Percentiles rank a stretch among this genome's conserved stretches.
These are phyloP conservation scores for Heteromeles arbutifolia DNA, from an alignment of 306 rosid species.

Conservation along the genomic window DNA sequence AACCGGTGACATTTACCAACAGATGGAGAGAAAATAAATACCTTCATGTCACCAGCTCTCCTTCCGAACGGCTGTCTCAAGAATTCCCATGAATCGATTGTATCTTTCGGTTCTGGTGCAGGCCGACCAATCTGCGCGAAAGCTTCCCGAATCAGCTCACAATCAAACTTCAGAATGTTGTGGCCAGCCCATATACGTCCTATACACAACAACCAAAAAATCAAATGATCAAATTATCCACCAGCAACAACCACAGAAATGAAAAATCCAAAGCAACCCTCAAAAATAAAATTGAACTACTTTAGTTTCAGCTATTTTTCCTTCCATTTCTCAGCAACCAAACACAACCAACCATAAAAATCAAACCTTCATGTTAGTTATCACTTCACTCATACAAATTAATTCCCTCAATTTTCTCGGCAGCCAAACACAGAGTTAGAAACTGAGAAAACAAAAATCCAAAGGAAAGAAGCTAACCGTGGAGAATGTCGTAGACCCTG, in stretches of 20 bases:
- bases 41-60: conserved; percentile 99
- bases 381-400: background rate
- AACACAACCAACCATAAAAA: too few species aligned
- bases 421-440: background rate
- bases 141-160: conserved; percentile 59
- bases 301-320: too few species aligned
- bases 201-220: conserved; percentile 21
- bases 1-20: background rate
- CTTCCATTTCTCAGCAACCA: too few species aligned
- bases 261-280: too few species aligned
- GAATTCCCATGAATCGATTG: conserved; percentile 66
- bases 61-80: conserved; percentile 79
- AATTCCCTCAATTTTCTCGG: background rate
- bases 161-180: conserved; percentile 73
- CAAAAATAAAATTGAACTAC: too few species aligned
- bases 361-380: background rate
- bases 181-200: conserved; percentile 99
- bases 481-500: conserved; percentile 67
- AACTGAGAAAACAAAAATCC: background rate
- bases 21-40: conserved; percentile 18
- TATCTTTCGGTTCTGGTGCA: conserved; percentile 83
- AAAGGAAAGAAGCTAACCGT: conserved; percentile 35
- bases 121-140: conserved; percentile 54
- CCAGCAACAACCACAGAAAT: too few species aligned
- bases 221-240: background rate